Conservation (phyloP, 148 eudicot genomes). For the Polygonum aviculare region DNA sequence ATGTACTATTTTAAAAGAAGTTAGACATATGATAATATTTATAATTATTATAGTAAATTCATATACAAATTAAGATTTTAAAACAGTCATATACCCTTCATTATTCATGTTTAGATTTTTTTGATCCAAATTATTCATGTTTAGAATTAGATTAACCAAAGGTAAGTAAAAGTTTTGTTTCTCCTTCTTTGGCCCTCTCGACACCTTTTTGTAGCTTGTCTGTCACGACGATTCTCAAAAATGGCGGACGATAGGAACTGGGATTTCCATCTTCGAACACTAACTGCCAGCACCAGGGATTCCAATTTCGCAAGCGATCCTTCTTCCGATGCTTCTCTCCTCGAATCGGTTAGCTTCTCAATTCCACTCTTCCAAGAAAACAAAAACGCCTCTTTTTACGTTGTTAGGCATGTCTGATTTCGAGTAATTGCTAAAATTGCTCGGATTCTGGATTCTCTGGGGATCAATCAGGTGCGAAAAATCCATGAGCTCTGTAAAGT, state of each 20-base stretch:
- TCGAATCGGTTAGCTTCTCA: constrained; percentile 42
- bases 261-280: constrained; percentile 58
- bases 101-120: no score
- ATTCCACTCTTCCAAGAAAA: background rate
- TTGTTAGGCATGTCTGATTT: background rate
- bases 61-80: no score
- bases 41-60: no score
- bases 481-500: constrained; percentile 60
- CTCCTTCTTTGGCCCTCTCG: no score
- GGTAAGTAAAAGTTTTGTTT: no score
- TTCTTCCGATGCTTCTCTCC: constrained; percentile 68
- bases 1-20: no score
- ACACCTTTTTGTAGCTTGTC: no score
- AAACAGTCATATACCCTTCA: no score
- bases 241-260: constrained; percentile 51
- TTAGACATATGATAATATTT: no score
- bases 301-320: constrained; percentile 59
- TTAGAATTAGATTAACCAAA: no score
- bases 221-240: background rate
- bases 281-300: constrained; percentile 67
- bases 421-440: background rate
- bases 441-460: background rate
- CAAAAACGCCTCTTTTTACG: no score
- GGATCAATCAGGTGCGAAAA: constrained; percentile 62
- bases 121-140: no score